Percentiles rank a stretch among this genome's conserved stretches.
These are phyloP conservation scores for Sphaerulina populicola DNA, from an alignment of 2,329 filamentous ascomycete species.

Conservation along the genomic window DNA sequence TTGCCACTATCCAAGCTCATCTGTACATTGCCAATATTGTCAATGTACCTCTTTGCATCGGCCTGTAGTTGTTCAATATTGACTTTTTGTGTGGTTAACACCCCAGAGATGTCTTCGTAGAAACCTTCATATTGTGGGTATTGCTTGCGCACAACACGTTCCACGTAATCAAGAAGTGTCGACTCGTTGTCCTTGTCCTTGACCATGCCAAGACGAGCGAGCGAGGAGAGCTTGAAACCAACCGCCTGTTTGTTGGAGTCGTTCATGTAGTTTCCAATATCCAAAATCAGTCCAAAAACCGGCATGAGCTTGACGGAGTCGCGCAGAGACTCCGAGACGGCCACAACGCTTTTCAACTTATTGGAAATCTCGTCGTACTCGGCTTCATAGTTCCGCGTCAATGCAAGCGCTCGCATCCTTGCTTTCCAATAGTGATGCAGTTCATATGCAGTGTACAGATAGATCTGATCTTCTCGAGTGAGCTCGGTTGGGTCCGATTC, in stretches of 20 bases:
- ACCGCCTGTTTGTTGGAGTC: slow-evolving; percentile 96
- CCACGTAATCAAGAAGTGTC: slow-evolving; percentile 88
- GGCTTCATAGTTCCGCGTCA: slow-evolving; percentile 73
- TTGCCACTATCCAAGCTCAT: slow-evolving; percentile 86
- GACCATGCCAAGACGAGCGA: slow-evolving; percentile 88
- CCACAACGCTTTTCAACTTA: slow-evolving; percentile 78
- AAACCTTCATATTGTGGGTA: slow-evolving; percentile 95
- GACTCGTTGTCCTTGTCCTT: slow-evolving; percentile 99
- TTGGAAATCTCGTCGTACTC: slow-evolving; percentile 88
- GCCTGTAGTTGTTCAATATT: slow-evolving; percentile 85
- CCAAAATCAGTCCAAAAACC: slow-evolving; percentile 86
- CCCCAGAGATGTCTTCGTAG: slow-evolving; percentile 70
- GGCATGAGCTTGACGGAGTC: slow-evolving; percentile 94
- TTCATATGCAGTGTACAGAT: slow-evolving; percentile 85
- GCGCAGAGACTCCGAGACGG: slow-evolving; percentile 77
- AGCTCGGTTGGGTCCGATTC: slow-evolving; percentile 83
- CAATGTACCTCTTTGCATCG: slow-evolving; percentile 86
- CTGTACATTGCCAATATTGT: slow-evolving; percentile 91
- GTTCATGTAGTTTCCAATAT: slow-evolving; percentile 99
- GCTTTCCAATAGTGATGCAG: slow-evolving; percentile 98
- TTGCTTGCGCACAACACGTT: slow-evolving; percentile 91
- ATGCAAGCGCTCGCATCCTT: slow-evolving; percentile 78
- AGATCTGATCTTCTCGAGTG: slow-evolving; percentile 91
- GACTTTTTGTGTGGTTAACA: slow-evolving; percentile 74
- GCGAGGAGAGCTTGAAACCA: slow-evolving; percentile 94